These are phyloP conservation scores for Elongisporangium undulatum DNA, from an alignment of 352 stramenopile genomes.

Conservation along the genomic window DNA sequence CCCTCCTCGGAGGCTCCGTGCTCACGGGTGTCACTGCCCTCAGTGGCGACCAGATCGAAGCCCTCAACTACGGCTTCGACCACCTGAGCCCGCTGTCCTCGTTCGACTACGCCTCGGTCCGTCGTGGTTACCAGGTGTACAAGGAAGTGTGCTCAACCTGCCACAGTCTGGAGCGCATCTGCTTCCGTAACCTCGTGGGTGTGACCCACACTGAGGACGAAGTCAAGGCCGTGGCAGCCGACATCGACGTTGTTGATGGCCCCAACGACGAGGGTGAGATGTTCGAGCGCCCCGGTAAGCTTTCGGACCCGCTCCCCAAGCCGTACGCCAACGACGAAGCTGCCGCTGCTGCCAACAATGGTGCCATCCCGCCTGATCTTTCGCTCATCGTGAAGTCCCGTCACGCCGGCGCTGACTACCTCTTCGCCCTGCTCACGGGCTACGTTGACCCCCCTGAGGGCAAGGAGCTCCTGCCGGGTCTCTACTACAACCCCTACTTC, in stretches of 20 bases:
- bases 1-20: constrained; percentile 67
- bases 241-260: constrained; percentile 96
- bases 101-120: constrained; percentile 92
- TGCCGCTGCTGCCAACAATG: constrained; percentile 96
- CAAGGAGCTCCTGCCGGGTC: constrained; percentile 75
- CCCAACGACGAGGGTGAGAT: constrained; percentile 98
- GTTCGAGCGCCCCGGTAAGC: constrained; percentile 98
- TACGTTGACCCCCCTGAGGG: constrained; percentile 95
- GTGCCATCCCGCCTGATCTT: constrained; percentile 96
- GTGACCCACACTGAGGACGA: constrained; percentile 95
- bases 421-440: constrained; percentile 96
- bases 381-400: constrained; percentile 97
- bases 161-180: constrained; percentile 96
- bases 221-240: constrained; percentile 88
- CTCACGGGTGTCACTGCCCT: constrained; percentile 77
- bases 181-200: constrained; percentile 97
- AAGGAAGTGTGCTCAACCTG: constrained; percentile 98
- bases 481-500: constrained; percentile 99
- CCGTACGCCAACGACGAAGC: constrained; percentile 98
- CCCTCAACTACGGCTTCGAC: constrained; percentile 87
- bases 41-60: constrained; percentile 85
- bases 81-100: constrained; percentile 81
- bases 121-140: constrained; percentile 99
- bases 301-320: constrained; percentile 93
- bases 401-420: constrained; percentile 94